These are phyloP conservation scores for Penicillium sp. DNA, from an alignment of 2,329 filamentous ascomycete species.

Conservation along the genomic window DNA sequence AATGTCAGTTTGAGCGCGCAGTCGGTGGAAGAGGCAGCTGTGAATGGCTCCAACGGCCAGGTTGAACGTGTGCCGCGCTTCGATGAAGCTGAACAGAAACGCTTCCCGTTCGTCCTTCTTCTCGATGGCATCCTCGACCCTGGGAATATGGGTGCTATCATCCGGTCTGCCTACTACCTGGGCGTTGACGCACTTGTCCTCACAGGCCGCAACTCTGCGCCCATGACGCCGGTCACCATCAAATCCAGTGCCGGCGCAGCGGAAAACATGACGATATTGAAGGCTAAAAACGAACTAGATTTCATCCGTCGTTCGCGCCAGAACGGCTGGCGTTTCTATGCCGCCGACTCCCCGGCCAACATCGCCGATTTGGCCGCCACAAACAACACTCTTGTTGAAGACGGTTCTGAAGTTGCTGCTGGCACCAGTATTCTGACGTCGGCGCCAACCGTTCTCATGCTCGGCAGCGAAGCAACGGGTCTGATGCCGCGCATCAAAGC, in stretches of 20 bases:
- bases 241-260: slow-evolving; percentile 87
- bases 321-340: slow-evolving; percentile 79
- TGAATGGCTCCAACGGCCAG: slow-evolving; percentile 64
- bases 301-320: slow-evolving; percentile 67
- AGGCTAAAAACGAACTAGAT: slow-evolving; percentile 60
- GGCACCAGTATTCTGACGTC: slow-evolving; percentile 41
- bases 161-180: slow-evolving; percentile 86
- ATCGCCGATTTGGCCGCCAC: slow-evolving; percentile 16
- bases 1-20: slow-evolving; percentile 61
- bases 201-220: slow-evolving; percentile 68
- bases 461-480: slow-evolving; percentile 78
- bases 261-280: slow-evolving; percentile 72
- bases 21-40: slow-evolving; percentile 64
- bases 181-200: slow-evolving; percentile 80
- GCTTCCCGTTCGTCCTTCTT: slow-evolving; percentile 41
- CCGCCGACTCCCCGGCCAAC: slow-evolving; percentile 55
- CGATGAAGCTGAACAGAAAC: slow-evolving; percentile 17
- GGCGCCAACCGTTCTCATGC: slow-evolving; percentile 70
- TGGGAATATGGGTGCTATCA: slow-evolving; percentile 83
- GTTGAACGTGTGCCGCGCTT: slow-evolving; percentile 38
- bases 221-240: slow-evolving; percentile 70
- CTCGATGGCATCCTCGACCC: slow-evolving; percentile 63
- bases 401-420: slow-evolving; percentile 15
- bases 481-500: slow-evolving; percentile 61
- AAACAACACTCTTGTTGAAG: slow-evolving; percentile 5